A percentile compares a stretch with the other conserved stretches of the same genome.
Conservation (phyloP, 768 basidiomycete species). For the Boletus rufocinnamomeus region DNA sequence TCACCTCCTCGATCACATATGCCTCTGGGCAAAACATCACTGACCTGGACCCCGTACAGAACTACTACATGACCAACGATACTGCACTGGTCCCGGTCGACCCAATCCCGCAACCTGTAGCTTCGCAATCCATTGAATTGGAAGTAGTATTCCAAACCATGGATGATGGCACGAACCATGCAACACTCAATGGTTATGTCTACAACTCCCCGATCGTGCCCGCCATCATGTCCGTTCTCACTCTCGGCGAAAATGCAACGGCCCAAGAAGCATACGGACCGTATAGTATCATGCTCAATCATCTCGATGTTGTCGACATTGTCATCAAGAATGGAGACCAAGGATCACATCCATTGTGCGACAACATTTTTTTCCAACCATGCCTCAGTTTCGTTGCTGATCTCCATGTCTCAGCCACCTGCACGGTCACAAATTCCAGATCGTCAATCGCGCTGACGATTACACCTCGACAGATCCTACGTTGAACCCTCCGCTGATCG, state of each 20-base stretch:
- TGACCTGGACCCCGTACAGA: slow-evolving; percentile 53
- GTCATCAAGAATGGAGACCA: slow-evolving; percentile 71
- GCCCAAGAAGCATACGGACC: slow-evolving; percentile 75
- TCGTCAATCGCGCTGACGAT: slow-evolving; percentile 71
- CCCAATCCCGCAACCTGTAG: slow-evolving; percentile 48
- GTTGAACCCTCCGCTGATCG: slow-evolving; percentile 78
- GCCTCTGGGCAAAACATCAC: slow-evolving; percentile 49
- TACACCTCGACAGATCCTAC: slow-evolving; percentile 71
- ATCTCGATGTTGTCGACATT: slow-evolving; percentile 76
- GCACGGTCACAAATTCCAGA: slow-evolving; percentile 86
- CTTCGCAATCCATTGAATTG: slow-evolving; percentile 65
- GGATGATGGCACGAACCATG: slow-evolving; percentile 82
- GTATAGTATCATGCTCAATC: slow-evolving; percentile 71
- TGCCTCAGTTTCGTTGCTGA: slow-evolving; percentile 1
- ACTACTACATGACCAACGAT: slow-evolving; percentile 68
- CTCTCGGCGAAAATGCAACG: slow-evolving; percentile 74
- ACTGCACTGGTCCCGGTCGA: slow-evolving; percentile 64
- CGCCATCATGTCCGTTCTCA: slow-evolving; percentile 71
- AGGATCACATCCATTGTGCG: slow-evolving; percentile 85
- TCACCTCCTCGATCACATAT: slow-evolving; percentile 86
- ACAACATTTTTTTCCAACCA: slow-evolving; percentile 1
- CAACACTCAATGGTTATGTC: slow-evolving; percentile 70
- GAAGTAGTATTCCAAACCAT: slow-evolving; percentile 82
- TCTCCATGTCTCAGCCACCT: slow-evolving; percentile 62
- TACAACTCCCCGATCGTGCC: slow-evolving; percentile 75